These are phyloP conservation scores for Crithidia mellificae DNA, from an alignment of 208 protist species.

Conservation along the genomic window DNA sequence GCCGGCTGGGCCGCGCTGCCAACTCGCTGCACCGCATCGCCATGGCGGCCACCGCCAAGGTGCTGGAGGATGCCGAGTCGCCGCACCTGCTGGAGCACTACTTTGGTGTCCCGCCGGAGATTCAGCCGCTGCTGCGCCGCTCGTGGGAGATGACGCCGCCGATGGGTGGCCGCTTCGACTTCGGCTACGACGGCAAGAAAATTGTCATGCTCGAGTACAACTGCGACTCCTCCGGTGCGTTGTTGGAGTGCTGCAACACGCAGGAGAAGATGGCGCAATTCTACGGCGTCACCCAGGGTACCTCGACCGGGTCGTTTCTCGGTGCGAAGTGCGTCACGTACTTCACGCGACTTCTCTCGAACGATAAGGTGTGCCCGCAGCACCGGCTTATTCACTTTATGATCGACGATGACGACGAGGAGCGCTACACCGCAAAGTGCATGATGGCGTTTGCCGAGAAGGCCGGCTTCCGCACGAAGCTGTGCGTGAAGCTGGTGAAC, in stretches of 20 bases:
- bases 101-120: constrained; percentile 68
- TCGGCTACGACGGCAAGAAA: constrained; percentile 71
- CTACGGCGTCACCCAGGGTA: constrained; percentile 57
- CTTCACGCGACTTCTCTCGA: constrained; percentile 49
- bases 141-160: constrained; percentile 60
- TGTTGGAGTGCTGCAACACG: constrained; percentile 84
- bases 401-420: constrained; percentile 84
- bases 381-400: constrained; percentile 80
- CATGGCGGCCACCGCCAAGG: constrained; percentile 61
- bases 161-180: constrained; percentile 77
- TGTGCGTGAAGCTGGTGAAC: constrained; percentile 57
- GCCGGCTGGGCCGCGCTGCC: constrained; percentile 57
- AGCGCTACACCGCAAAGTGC: constrained; percentile 79
- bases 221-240: constrained; percentile 71
- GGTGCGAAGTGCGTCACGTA: constrained; percentile 53
- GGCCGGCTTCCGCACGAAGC: constrained; percentile 69
- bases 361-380: constrained; percentile 46
- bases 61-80: constrained; percentile 56
- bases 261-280: constrained; percentile 78
- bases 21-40: constrained; percentile 68
- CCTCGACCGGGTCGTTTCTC: constrained; percentile 74
- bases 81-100: constrained; percentile 65
- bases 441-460: constrained; percentile 64
- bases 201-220: constrained; percentile 85
- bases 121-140: constrained; percentile 60